These are phyloP conservation scores for Stereum hirsutum DNA, from an alignment of 1,284 basidiomycete species.

Conservation along the genomic window DNA sequence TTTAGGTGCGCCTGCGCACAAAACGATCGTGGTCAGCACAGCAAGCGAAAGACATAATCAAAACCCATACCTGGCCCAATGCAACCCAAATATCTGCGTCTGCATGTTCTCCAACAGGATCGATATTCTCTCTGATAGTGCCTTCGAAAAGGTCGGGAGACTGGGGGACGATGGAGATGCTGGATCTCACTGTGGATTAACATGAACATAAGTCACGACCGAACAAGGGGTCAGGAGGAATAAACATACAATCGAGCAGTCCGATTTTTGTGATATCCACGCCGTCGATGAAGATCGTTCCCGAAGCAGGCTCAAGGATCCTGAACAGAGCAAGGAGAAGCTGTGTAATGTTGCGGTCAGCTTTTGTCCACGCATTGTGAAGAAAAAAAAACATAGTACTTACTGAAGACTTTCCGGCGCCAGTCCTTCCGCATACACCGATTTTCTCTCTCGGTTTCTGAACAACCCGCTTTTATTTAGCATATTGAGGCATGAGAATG, in stretches of 20 bases:
- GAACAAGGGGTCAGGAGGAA: slow-evolving; percentile 1
- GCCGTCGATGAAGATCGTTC: slow-evolving; percentile 78
- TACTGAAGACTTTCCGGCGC: slow-evolving; percentile 87
- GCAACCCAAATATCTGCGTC: slow-evolving; percentile 83
- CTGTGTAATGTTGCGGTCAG: slow-evolving; percentile 19
- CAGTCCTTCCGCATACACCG: slow-evolving; percentile 83
- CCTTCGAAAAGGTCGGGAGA: slow-evolving; percentile 79
- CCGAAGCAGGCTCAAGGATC: slow-evolving; percentile 76
- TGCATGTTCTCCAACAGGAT: slow-evolving; percentile 61
- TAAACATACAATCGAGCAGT: slow-evolving; percentile 58
- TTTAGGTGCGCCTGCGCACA: slow-evolving; percentile 46
- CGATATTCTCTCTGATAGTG: slow-evolving; percentile 78
- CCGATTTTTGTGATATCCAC: slow-evolving; percentile 81
- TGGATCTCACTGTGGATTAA: slow-evolving; percentile 45
- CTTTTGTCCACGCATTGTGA: neutral
- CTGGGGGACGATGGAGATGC: slow-evolving; percentile 88
- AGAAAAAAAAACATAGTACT: slow-evolving; percentile 18
- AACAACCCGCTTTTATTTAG: neutral
- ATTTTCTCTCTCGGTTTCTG: slow-evolving; percentile 75
- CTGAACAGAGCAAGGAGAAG: slow-evolving; percentile 64
- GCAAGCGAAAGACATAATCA: slow-evolving; percentile 4
- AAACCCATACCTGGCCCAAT: slow-evolving; percentile 52
- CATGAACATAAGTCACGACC: slow-evolving; percentile 1
- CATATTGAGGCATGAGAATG: too few species aligned
- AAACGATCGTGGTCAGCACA: neutral